Percentiles rank a stretch among this genome's conserved stretches.
phyloP scores from a whole-genome alignment of 2,329 filamentous ascomycete species.

The Kalaharituber pfeilii region DNA sequence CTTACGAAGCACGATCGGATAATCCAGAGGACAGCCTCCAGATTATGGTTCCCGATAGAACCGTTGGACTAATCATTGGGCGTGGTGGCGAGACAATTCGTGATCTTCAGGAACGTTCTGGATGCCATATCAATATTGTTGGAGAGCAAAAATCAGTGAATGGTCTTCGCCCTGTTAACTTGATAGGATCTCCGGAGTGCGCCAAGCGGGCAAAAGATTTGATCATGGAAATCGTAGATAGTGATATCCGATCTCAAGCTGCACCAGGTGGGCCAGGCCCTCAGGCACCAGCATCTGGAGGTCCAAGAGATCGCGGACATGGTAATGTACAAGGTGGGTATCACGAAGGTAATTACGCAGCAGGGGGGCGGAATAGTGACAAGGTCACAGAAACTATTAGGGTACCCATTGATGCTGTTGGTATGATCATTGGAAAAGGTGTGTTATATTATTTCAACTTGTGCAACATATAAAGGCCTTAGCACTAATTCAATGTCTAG shows the following conservation, averaged over 20 bases:
- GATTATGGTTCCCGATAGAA: constrained; percentile 89
- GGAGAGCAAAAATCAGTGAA: constrained; percentile 86
- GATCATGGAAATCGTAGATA: constrained; percentile 88
- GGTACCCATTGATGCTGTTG: constrained; percentile 78
- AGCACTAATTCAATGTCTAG: constrained; percentile 25
- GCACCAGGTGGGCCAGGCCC: constrained; percentile 28
- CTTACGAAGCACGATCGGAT: not conserved
- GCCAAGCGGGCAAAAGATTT: constrained; percentile 65
- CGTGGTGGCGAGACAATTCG: constrained; percentile 83
- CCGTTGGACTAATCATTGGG: constrained; percentile 85
- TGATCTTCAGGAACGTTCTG: constrained; percentile 75
- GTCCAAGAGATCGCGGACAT: constrained; percentile 10
- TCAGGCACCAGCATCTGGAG: constrained; percentile 23
- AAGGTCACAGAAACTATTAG: constrained; percentile 70
- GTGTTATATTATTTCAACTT: constrained; percentile 3
- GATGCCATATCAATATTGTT: constrained; percentile 92
- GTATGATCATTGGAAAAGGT: constrained; percentile 91
- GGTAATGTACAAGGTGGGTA: constrained; percentile 11
- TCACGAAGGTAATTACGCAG: constrained; percentile 14
- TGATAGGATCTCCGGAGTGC: constrained; percentile 62
- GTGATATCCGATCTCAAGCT: constrained; percentile 46
- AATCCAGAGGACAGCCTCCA: constrained; percentile 65
- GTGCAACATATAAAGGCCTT: not conserved
- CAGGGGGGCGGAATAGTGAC: constrained; percentile 34
- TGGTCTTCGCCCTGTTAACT: constrained; percentile 71